Conservation (phyloP, 2,329 filamentous ascomycete genomes). For the Ophiocordyceps sinensis region DNA sequence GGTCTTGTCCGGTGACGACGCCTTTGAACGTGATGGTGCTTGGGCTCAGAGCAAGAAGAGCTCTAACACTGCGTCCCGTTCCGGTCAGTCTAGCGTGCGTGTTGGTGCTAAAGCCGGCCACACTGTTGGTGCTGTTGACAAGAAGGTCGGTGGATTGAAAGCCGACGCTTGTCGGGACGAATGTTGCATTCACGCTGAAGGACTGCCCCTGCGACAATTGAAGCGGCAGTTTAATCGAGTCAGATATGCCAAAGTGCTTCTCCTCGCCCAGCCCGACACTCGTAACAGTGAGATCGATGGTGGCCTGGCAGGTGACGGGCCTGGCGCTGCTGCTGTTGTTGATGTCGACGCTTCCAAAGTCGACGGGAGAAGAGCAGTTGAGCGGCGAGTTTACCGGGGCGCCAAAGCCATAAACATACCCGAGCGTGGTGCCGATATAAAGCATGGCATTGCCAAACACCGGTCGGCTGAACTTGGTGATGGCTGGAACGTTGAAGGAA, state of each 20-base stretch:
- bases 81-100: conserved; percentile 33
- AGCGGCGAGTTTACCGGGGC: conserved; percentile 38
- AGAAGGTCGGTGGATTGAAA: conserved; percentile 30
- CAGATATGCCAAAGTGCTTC: conserved; percentile 21
- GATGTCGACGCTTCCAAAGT: conserved; percentile 31
- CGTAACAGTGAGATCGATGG: conserved; percentile 26
- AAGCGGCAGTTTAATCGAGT: conserved; percentile 16
- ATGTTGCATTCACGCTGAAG: conserved; percentile 29
- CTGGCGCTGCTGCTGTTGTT: conserved; percentile 13
- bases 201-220: conserved; percentile 18
- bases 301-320: conserved; percentile 32
- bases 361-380: conserved; percentile 34
- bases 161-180: conserved; percentile 31
- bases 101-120: conserved; percentile 28
- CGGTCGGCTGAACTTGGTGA: conserved; percentile 41
- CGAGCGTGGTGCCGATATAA: conserved; percentile 37
- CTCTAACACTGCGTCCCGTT: conserved; percentile 28
- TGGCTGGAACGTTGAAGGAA: conserved; percentile 33
- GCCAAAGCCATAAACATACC: conserved; percentile 39
- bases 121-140: conserved; percentile 31
- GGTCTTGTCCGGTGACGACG: conserved; percentile 27
- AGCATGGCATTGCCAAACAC: conserved; percentile 42
- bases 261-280: conserved; percentile 18
- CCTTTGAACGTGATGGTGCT: conserved; percentile 32
- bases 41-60: conserved; percentile 33